These are phyloP conservation scores for Byssoonygena ceratinophila DNA, from an alignment of 2,329 filamentous ascomycete species.

Conservation along the genomic window DNA sequence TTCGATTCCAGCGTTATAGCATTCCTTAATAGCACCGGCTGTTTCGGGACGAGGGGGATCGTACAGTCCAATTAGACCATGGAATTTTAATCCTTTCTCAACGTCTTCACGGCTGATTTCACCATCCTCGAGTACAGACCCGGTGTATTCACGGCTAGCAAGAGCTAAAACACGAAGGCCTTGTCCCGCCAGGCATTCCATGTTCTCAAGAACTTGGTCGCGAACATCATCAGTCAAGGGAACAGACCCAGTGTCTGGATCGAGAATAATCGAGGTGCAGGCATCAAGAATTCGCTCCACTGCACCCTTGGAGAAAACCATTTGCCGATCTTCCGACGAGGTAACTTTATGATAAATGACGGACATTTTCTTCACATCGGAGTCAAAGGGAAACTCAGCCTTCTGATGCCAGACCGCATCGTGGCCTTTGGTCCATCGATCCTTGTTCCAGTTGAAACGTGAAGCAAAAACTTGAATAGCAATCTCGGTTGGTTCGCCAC, in stretches of 20 bases:
- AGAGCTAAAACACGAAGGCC: conserved; percentile 60
- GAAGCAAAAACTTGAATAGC: conserved; percentile 64
- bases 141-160: conserved; percentile 40
- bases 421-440: conserved; percentile 42
- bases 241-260: conserved; percentile 32
- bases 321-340: conserved; percentile 21
- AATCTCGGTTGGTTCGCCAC: conserved; percentile 61
- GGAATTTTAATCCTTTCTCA: conserved; percentile 59
- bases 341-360: conserved; percentile 47
- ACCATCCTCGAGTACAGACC: conserved; percentile 26
- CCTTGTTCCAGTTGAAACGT: conserved; percentile 54
- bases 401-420: conserved; percentile 47
- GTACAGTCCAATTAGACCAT: conserved; percentile 77
- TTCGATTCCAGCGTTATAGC: conserved; percentile 61
- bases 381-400: conserved; percentile 64
- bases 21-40: conserved; percentile 58
- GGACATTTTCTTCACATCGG: conserved; percentile 65
- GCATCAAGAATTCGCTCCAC: conserved; percentile 58
- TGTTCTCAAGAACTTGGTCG: conserved; percentile 52
- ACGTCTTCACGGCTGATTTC: conserved; percentile 49
- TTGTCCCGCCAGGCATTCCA: conserved; percentile 56
- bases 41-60: conserved; percentile 78
- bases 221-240: conserved; percentile 46
- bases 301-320: conserved; percentile 32
- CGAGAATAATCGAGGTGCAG: conserved; percentile 45